These are phyloP conservation scores for Eutypella sp. DNA, from an alignment of 2,329 filamentous ascomycete species.

Conservation along the genomic window DNA sequence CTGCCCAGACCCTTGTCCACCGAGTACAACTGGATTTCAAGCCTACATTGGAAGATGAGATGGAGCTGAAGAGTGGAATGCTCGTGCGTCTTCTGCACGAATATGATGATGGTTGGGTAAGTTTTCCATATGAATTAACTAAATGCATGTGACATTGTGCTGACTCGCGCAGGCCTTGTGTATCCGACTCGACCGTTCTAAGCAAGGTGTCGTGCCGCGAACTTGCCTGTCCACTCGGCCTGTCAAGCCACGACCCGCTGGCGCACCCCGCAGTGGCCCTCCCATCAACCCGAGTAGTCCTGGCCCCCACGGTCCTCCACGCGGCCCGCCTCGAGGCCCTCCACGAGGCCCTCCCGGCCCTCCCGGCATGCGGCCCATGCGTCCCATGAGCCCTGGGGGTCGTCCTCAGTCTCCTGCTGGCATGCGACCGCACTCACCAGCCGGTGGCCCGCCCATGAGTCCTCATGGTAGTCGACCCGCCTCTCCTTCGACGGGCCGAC, in stretches of 20 bases:
- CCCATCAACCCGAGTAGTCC: constrained; percentile 41
- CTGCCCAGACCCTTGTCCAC: constrained; percentile 64
- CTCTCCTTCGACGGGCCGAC: constrained; percentile 20
- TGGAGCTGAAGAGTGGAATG: constrained; percentile 74
- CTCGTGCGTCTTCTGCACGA: constrained; percentile 87
- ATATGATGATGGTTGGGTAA: constrained; percentile 97
- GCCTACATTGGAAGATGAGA: constrained; percentile 87
- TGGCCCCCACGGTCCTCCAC: constrained; percentile 21
- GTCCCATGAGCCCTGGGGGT: constrained; percentile 21
- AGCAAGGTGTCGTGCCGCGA: constrained; percentile 88
- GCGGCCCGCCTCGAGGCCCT: constrained; percentile 16
- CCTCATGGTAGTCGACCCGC: constrained; percentile 14
- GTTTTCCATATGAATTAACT: constrained; percentile 28
- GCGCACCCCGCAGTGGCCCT: constrained; percentile 40
- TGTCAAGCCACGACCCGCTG: constrained; percentile 72
- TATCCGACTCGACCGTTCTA: constrained; percentile 80
- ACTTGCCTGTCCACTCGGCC: constrained; percentile 90
- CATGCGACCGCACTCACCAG: constrained; percentile 33
- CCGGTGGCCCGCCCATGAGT: constrained; percentile 28
- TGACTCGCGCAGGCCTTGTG: constrained; percentile 66
- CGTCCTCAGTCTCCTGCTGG: constrained; percentile 27
- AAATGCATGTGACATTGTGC: constrained; percentile 20
- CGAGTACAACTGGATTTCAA: constrained; percentile 93
- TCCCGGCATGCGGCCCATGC: constrained; percentile 29
- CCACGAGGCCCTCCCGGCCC: constrained; percentile 26